A percentile compares a stretch with the other conserved stretches of the same genome.
Evolutionary conservation across 73 alveolate genomes (phyloP).

Genomic region (Paramecium pentaurelia): DNA sequence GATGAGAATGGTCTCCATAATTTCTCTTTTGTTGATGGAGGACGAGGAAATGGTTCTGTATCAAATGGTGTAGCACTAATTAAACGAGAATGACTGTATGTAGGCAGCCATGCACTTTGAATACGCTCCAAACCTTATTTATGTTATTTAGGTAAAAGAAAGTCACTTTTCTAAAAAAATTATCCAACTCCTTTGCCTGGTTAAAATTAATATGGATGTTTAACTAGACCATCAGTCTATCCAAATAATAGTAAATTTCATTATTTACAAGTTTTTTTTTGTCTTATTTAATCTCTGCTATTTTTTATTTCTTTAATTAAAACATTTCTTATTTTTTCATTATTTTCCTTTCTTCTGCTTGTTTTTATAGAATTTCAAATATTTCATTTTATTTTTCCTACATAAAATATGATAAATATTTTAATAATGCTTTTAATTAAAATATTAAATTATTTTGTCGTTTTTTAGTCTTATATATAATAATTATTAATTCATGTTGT

Average conservation of each 20-base stretch:
- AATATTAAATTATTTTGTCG: neutral
- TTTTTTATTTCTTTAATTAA: neutral
- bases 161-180: neutral
- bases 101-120: constrained; percentile 29
- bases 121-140: neutral
- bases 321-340: neutral
- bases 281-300: neutral
- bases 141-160: neutral
- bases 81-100: neutral
- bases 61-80: constrained; percentile 11
- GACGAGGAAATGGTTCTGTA: neutral
- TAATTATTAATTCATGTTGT: neutral
- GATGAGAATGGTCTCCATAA: constrained; percentile 45
- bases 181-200: neutral
- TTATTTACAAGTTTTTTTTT: constrained; percentile 1
- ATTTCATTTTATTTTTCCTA: neutral
- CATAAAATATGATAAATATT: neutral
- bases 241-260: neutral
- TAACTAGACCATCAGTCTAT: constrained; percentile 26
- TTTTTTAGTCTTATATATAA: neutral
- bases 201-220: neutral
- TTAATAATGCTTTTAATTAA: neutral
- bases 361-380: neutral
- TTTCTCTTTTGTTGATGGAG: neutral
- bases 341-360: neutral